Base-by-base conservation (phyloP, 805 yeast species). In the Metschnikowia lochheadii region DNA sequence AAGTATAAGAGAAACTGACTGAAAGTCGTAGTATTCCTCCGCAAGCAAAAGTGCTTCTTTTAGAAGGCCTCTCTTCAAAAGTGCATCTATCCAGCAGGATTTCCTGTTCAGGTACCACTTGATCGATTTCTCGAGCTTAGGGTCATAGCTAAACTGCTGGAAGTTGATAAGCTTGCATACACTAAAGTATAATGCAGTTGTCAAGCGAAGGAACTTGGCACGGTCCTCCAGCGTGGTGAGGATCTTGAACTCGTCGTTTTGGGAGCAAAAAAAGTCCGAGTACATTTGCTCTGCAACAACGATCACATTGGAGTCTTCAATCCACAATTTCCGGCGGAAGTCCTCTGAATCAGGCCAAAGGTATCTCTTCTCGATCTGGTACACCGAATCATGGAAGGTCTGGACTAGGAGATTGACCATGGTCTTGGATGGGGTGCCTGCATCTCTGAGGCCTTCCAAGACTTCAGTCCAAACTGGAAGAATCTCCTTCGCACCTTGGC, bases 1-100 rank as follows among this genome's bases (percentile, higher is more conserved):
- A 31, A 72, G 61, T 10, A 73, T 72, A 46, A 74, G 80, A 0
- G 84, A 85, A 26, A 90, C 66, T 1, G 91, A 81, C 33, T 79
- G 70, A 58, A 84, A 76, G 62, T 90, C 96, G 15, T 70, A 64
- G 64, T 83, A 86, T 23, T 75, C 70, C 55, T 87, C 95, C 0
- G 89, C 80, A 29, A 89, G 73, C 6, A 68, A 67, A 20, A 86
- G 63, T 0, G 91, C 87, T 23, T 80, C 81, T 6, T 72, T 69
- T 36, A 76, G 73, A 44, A 79, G 69, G 6, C 77, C 76, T 49
- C 79, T 63, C n/a, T 72, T 61, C 11, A 84, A 75, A 50, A 89
- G 66, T 3, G 77, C 71, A 20, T 72, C 68, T 11, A 85, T 79
- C 96, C 96, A 90, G 11, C 63, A 55, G 8, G 52, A 48, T 50